Evolutionary conservation across 225 moss, liverwort and hornwort genomes (phyloP).

Genomic region (Straminergon stramineum): DNA sequence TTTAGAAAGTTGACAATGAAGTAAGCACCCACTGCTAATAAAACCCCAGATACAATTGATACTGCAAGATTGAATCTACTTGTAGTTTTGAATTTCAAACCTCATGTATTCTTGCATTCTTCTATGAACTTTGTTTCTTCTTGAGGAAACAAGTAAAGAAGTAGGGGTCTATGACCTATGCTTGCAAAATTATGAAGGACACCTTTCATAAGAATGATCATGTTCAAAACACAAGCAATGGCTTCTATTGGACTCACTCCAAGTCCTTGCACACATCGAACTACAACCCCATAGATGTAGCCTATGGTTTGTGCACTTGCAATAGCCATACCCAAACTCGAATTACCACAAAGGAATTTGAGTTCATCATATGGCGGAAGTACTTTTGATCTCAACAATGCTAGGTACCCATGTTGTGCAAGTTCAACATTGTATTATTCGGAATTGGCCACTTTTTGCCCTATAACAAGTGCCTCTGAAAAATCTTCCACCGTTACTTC

Average conservation of each 20-base stretch:
- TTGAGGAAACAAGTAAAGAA: background rate
- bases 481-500: too few species aligned
- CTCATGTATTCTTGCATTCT: background rate
- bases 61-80: background rate
- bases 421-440: too few species aligned
- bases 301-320: too few species aligned
- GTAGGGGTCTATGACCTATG: background rate
- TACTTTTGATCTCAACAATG: too few species aligned
- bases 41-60: background rate
- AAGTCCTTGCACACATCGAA: too few species aligned
- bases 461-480: too few species aligned
- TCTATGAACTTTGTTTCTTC: background rate
- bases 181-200: background rate
- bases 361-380: too few species aligned
- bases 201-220: background rate
- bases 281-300: too few species aligned
- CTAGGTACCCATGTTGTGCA: too few species aligned
- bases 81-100: background rate
- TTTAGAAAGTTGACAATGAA: background rate
- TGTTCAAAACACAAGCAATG: background rate
- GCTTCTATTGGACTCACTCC: background rate
- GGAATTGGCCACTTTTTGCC: too few species aligned
- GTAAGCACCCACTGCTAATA: background rate
- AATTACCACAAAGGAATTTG: too few species aligned
- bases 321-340: too few species aligned